These are phyloP conservation scores for Synchytrium microbalum DNA, from an alignment of 371 early-diverging fungal species.

Conservation along the genomic window DNA sequence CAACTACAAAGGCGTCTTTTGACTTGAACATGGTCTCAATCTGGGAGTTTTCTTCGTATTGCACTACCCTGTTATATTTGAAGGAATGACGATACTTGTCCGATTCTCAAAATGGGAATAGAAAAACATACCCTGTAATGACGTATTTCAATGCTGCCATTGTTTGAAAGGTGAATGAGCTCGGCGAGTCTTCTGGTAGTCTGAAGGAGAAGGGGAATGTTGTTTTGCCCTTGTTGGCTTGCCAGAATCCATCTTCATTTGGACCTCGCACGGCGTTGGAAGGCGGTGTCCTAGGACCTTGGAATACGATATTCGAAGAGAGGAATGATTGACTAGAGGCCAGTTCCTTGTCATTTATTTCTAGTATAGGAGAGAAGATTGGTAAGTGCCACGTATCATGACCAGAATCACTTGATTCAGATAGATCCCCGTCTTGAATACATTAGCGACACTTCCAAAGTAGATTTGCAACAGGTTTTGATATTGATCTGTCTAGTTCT, in stretches of 20 bases:
- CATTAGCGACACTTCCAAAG: too few species aligned
- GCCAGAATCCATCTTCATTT: slow-evolving; percentile 40
- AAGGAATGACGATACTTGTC: too few species aligned
- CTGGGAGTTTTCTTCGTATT: slow-evolving; percentile 35
- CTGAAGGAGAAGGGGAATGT: slow-evolving; percentile 53
- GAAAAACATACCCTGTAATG: slow-evolving; percentile 42
- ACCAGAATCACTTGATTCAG: too few species aligned
- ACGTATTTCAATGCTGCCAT: slow-evolving; percentile 44
- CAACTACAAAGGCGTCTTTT: slow-evolving; percentile 48
- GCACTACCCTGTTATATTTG: slow-evolving; percentile 44
- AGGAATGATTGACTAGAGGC: slow-evolving; percentile 43
- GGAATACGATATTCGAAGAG: slow-evolving; percentile 42
- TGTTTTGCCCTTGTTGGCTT: slow-evolving; percentile 52
- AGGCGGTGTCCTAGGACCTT: slow-evolving; percentile 44
- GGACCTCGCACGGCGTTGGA: slow-evolving; percentile 48
- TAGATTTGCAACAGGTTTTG: too few species aligned
- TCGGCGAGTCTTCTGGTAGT: slow-evolving; percentile 44
- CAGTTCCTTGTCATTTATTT: slow-evolving; percentile 38
- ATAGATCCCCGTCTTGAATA: too few species aligned
- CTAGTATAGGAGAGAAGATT: too few species aligned
- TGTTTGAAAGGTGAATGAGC: slow-evolving; percentile 40
- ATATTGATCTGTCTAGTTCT: too few species aligned
- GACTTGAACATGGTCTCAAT: slow-evolving; percentile 41
- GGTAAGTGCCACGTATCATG: too few species aligned
- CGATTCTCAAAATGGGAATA: too few species aligned